Evolutionary conservation across 1,284 basidiomycete species (phyloP).

Genomic region (Fomitopsis pinicola): DNA sequence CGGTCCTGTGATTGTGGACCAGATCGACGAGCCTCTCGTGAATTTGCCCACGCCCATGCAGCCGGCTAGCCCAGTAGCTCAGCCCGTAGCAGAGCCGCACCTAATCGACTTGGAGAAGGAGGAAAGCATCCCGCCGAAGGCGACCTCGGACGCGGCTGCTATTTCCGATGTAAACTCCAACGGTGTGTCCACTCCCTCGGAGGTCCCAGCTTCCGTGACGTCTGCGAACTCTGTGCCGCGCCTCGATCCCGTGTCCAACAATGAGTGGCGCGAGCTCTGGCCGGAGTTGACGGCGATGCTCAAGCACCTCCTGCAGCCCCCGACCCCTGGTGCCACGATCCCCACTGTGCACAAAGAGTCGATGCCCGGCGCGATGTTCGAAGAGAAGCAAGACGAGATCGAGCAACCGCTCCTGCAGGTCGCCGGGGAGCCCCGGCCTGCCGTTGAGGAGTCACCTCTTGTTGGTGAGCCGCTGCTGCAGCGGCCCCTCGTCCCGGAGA

Average conservation of each 20-base stretch:
- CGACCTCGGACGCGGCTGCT: neutral
- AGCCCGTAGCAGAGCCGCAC: neutral
- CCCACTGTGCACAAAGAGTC: neutral
- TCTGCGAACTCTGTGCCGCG: conserved; percentile 18
- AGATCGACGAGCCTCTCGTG: neutral
- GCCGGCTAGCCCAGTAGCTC: neutral
- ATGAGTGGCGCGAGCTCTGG: conserved; percentile 27
- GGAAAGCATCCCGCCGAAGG: neutral
- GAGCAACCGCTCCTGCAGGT: neutral
- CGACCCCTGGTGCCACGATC: conserved; percentile 5
- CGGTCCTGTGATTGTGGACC: neutral
- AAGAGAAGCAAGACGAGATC: conserved; percentile 12
- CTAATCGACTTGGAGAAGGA: conserved; percentile 13
- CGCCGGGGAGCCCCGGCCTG: neutral
- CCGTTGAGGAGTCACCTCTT: conserved; percentile 23
- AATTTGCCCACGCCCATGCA: neutral
- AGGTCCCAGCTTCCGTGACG: conserved; percentile 9
- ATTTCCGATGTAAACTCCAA: conserved; percentile 1
- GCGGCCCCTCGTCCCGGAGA: conserved; percentile 15
- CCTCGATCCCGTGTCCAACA: conserved; percentile 20
- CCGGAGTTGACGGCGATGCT: conserved; percentile 27
- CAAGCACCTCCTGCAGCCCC: conserved; percentile 25
- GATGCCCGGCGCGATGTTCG: conserved; percentile 22
- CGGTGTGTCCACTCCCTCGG: conserved; percentile 17
- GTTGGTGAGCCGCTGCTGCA: conserved; percentile 28